Evolutionary conservation across 2,329 filamentous ascomycete species (phyloP).

Genomic region (Penicillium griseofulvum): DNA sequence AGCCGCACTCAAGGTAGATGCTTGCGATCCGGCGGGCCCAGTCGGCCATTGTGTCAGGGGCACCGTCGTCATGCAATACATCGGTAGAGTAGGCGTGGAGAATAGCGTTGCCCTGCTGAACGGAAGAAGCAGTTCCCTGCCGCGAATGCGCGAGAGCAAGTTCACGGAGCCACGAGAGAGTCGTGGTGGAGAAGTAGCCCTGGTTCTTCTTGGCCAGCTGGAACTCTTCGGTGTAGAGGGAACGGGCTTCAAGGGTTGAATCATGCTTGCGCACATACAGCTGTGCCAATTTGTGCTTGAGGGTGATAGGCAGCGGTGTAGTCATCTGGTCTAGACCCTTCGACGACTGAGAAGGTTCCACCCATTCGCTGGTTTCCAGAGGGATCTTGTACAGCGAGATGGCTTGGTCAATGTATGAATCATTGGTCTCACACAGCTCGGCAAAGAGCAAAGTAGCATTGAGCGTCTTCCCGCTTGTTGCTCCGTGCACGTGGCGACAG

Average conservation of each 20-base stretch:
- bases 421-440: constrained; percentile 47
- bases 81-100: constrained; percentile 45
- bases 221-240: constrained; percentile 45
- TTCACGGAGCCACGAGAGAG: constrained; percentile 46
- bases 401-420: constrained; percentile 46
- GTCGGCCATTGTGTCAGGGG: constrained; percentile 46
- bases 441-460: constrained; percentile 43
- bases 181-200: constrained; percentile 49
- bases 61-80: constrained; percentile 41
- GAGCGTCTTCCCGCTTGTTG: constrained; percentile 36
- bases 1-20: constrained; percentile 46
- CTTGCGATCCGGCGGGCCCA: constrained; percentile 48
- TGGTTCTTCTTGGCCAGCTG: constrained; percentile 44
- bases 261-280: constrained; percentile 47
- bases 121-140: constrained; percentile 40
- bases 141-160: constrained; percentile 45
- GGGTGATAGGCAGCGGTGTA: constrained; percentile 42
- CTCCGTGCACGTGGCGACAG: constrained; percentile 41
- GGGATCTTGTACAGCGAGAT: constrained; percentile 49
- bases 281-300: constrained; percentile 52
- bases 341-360: constrained; percentile 31
- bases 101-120: constrained; percentile 38
- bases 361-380: constrained; percentile 41
- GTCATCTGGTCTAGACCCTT: constrained; percentile 33
- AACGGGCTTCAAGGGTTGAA: constrained; percentile 39